These are phyloP conservation scores for Globisporangium orthogonon DNA, from an alignment of 352 stramenopile species.

Conservation along the genomic window DNA sequence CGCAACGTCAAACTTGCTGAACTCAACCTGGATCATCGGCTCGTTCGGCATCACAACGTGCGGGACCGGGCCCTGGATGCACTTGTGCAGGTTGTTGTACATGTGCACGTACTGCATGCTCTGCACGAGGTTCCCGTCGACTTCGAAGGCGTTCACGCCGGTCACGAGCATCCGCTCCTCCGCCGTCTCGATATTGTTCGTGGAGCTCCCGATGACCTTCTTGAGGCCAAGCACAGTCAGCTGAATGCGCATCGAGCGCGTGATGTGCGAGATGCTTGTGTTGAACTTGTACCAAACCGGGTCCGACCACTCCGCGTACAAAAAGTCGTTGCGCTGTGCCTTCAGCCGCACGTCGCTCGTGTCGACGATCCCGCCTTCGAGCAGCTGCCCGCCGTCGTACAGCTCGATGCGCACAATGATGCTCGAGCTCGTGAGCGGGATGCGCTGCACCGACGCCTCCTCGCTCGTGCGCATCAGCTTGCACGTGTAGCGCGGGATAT, in stretches of 20 bases:
- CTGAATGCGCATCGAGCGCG: slow-evolving; percentile 69
- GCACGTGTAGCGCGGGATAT: slow-evolving; percentile 74
- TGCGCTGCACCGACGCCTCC: slow-evolving; percentile 39
- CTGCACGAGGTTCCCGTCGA: slow-evolving; percentile 60
- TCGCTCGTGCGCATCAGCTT: slow-evolving; percentile 62
- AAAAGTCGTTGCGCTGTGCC: slow-evolving; percentile 59
- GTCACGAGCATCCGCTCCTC: slow-evolving; percentile 79
- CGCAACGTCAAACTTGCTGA: slow-evolving; percentile 44
- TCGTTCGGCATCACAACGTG: slow-evolving; percentile 64
- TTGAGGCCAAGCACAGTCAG: slow-evolving; percentile 70
- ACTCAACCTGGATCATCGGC: slow-evolving; percentile 66
- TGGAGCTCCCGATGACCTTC: slow-evolving; percentile 43
- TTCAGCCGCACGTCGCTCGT: slow-evolving; percentile 66
- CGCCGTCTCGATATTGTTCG: slow-evolving; percentile 24
- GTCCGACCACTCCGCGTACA: slow-evolving; percentile 74
- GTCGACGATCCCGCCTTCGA: slow-evolving; percentile 66
- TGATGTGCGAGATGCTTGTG: slow-evolving; percentile 60
- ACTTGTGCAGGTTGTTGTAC: slow-evolving; percentile 77
- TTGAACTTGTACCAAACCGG: slow-evolving; percentile 76
- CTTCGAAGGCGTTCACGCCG: slow-evolving; percentile 77
- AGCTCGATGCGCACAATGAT: slow-evolving; percentile 73
- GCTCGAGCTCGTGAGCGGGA: slow-evolving; percentile 52
- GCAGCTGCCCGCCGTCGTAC: slow-evolving; percentile 63
- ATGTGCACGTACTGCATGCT: slow-evolving; percentile 72
- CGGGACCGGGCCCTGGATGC: slow-evolving; percentile 59